A percentile compares a stretch with the other conserved stretches of the same genome.
These are phyloP conservation scores for Monilinia fructigena DNA, from an alignment of 2,329 filamentous ascomycete genomes.

Conservation along the genomic window DNA sequence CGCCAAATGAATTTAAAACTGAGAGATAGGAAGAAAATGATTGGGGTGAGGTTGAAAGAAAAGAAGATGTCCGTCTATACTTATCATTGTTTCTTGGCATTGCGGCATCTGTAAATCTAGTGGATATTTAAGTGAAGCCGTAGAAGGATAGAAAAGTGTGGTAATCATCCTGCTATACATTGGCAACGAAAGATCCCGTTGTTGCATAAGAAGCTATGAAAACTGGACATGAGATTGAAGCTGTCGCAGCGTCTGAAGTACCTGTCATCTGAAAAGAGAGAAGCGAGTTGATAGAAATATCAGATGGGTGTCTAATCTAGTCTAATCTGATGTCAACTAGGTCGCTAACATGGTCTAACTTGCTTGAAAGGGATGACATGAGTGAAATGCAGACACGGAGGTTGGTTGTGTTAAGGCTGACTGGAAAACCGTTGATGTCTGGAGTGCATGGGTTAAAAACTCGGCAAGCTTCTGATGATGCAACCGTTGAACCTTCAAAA, in stretches of 20 bases:
- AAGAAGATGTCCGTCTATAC: slow-evolving; percentile 32
- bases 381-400: slow-evolving; percentile 9
- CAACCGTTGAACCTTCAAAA: not conserved
- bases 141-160: slow-evolving; percentile 29
- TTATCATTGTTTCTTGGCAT: slow-evolving; percentile 40
- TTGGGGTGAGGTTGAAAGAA: slow-evolving; percentile 31
- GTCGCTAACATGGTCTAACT: slow-evolving; percentile 4
- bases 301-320: slow-evolving; percentile 29
- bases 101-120: slow-evolving; percentile 19
- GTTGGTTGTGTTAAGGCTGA: slow-evolving; percentile 24
- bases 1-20: slow-evolving; percentile 31
- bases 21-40: slow-evolving; percentile 27
- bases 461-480: slow-evolving; percentile 11
- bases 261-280: slow-evolving; percentile 33
- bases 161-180: slow-evolving; percentile 28
- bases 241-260: slow-evolving; percentile 32
- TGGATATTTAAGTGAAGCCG: slow-evolving; percentile 9
- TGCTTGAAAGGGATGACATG: slow-evolving; percentile 21
- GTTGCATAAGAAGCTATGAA: slow-evolving; percentile 37
- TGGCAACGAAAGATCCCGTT: slow-evolving; percentile 37
- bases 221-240: slow-evolving; percentile 37
- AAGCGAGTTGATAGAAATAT: slow-evolving; percentile 25
- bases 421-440: slow-evolving; percentile 35
- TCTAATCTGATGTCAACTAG: slow-evolving; percentile 16
- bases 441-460: slow-evolving; percentile 31